A percentile compares a stretch with the other conserved stretches of the same genome.
Conservation (phyloP, 2,329 filamentous ascomycete species). For the Dissoconium aciculare region DNA sequence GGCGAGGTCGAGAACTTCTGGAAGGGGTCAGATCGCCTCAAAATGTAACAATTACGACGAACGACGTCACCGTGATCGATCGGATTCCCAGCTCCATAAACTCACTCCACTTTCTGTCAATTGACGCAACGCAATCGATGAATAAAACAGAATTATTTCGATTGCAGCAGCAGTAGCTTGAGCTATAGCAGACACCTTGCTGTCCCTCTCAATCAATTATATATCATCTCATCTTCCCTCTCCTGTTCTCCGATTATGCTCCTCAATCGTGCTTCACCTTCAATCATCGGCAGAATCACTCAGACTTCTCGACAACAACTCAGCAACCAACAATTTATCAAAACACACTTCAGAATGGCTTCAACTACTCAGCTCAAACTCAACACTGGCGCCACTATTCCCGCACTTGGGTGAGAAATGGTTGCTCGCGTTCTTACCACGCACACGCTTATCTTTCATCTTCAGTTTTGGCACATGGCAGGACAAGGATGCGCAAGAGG, state of each 20-base stretch:
- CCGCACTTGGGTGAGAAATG: constrained; percentile 17
- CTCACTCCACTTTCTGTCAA: too few species aligned
- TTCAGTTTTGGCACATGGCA: constrained; percentile 40
- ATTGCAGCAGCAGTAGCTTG: too few species aligned
- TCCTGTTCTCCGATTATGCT: constrained; percentile 2
- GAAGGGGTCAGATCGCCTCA: too few species aligned
- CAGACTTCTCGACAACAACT: constrained; percentile 15
- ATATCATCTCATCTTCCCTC: not conserved
- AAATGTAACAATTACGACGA: too few species aligned
- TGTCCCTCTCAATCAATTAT: not conserved
- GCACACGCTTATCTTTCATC: constrained; percentile 34
- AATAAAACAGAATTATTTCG: too few species aligned
- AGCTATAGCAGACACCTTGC: not conserved
- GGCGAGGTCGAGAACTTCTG: too few species aligned
- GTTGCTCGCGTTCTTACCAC: constrained; percentile 22
- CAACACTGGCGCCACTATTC: constrained; percentile 25
- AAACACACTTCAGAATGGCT: constrained; percentile 17
- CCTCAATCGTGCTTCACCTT: constrained; percentile 9
- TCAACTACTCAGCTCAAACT: constrained; percentile 21
- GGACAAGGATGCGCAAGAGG: constrained; percentile 33
- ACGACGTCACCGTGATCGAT: too few species aligned
- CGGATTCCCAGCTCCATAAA: too few species aligned
- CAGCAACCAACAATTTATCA: constrained; percentile 12
- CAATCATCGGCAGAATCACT: constrained; percentile 11
- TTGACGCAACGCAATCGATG: too few species aligned